Evolutionary conservation across 2,329 filamentous ascomycete genomes (phyloP).

Genomic region (Alternaria atra): DNA sequence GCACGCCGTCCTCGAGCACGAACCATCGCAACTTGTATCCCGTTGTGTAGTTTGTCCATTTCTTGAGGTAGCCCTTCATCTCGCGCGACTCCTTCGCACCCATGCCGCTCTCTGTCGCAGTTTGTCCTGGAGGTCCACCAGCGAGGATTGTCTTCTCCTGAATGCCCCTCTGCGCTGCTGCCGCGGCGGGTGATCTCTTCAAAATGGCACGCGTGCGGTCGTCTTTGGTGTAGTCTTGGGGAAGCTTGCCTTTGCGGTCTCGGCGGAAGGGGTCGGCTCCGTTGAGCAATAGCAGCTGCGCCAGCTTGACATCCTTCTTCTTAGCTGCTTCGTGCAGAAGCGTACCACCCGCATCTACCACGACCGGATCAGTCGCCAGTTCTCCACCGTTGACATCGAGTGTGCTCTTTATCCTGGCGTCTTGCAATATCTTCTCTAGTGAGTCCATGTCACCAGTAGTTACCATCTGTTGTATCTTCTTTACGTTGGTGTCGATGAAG

Average conservation of each 20-base stretch:
- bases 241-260: constrained; percentile 93
- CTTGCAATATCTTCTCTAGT: constrained; percentile 81
- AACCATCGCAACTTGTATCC: constrained; percentile 98
- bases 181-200: constrained; percentile 92
- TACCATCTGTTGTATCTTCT: constrained; percentile 83
- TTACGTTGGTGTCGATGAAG: constrained; percentile 86
- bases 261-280: constrained; percentile 95
- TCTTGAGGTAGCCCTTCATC: constrained; percentile 99
- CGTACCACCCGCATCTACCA: constrained; percentile 85
- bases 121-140: constrained; percentile 67
- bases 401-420: constrained; percentile 83
- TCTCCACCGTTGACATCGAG: constrained; percentile 94
- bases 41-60: constrained; percentile 99
- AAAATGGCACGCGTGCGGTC: constrained; percentile 87
- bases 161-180: constrained; percentile 91
- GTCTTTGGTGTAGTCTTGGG: constrained; percentile 96
- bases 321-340: constrained; percentile 92
- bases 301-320: constrained; percentile 84
- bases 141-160: constrained; percentile 97
- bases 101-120: constrained; percentile 66
- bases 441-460: constrained; percentile 75
- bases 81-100: constrained; percentile 88
- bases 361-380: constrained; percentile 80
- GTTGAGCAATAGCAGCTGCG: constrained; percentile 89
- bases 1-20: constrained; percentile 92